Conservation (phyloP, 345 rosid genomes). For the Cardamine resedifolia region DNA sequence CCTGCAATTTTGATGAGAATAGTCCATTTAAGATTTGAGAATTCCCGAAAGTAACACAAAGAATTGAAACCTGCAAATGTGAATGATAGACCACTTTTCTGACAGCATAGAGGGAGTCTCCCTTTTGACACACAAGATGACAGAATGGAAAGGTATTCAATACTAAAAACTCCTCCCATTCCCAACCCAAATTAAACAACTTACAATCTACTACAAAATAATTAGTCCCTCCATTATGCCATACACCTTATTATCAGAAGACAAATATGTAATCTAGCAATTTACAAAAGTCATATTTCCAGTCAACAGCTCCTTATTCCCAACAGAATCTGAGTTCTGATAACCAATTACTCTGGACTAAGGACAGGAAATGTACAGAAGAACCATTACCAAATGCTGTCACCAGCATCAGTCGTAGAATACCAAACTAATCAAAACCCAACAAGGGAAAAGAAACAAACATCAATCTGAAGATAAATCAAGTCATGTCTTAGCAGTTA, state of each 20-base stretch:
- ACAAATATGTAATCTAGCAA: not conserved
- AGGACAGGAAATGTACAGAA: constrained; percentile 4
- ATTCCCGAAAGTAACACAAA: constrained; percentile 3
- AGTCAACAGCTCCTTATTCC: not conserved
- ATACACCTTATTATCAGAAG: constrained; percentile 16
- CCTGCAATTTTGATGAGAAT: constrained; percentile 53
- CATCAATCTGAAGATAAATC: not conserved
- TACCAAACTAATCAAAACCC: constrained; percentile 17
- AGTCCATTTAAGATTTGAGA: constrained; percentile 3
- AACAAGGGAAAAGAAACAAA: constrained; percentile 20
- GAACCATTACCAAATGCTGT: constrained; percentile 21
- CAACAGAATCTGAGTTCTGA: constrained; percentile 7
- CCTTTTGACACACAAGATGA: constrained; percentile 25
- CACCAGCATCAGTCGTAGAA: constrained; percentile 14
- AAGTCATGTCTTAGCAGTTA: constrained; percentile 27
- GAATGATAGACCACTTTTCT: constrained; percentile 1
- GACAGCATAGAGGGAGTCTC: constrained; percentile 4
- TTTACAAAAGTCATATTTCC: constrained; percentile 1
- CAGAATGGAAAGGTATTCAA: not conserved
- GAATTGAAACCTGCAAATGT: not conserved
- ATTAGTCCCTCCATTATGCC: constrained; percentile 6
- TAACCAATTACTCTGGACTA: constrained; percentile 10
- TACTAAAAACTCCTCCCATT: not conserved
- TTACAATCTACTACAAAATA: constrained; percentile 18
- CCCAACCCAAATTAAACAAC: constrained; percentile 15